A percentile compares a stretch with the other conserved stretches of the same genome.
Conservation (phyloP, 202 grass and related monocot genomes). For the Zoysia matrella region DNA sequence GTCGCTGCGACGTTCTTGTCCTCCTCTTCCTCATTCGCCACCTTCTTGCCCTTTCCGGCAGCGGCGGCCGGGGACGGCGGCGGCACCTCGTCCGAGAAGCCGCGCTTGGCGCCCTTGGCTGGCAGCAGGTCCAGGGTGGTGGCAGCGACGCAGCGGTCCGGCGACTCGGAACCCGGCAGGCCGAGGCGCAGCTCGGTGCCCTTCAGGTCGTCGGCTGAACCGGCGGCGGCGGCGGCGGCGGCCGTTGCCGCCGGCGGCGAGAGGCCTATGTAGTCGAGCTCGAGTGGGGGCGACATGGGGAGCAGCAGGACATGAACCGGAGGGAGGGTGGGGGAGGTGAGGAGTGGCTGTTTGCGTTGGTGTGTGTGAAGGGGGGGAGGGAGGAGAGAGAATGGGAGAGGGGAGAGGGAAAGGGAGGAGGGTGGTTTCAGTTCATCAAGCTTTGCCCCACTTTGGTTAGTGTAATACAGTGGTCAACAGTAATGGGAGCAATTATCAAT, state of each 20-base stretch:
- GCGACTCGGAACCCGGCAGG: constrained; percentile 70
- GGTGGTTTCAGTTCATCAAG: constrained; percentile 38
- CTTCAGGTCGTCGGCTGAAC: constrained; percentile 54
- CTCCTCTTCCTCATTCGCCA: constrained; percentile 45
- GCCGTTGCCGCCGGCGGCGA: constrained; percentile 42
- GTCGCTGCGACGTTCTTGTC: constrained; percentile 51
- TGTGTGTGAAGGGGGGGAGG: not conserved
- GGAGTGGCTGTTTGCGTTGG: constrained; percentile 34
- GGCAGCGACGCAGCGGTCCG: constrained; percentile 41
- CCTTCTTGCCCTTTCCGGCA: constrained; percentile 54
- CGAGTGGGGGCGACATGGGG: constrained; percentile 55
- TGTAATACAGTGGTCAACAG: not conserved
- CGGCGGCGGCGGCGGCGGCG: constrained; percentile 10
- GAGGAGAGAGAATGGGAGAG: too few relatives aligned
- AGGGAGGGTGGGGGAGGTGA: constrained; percentile 11
- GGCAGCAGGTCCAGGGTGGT: constrained; percentile 77
- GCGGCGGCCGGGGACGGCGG: constrained; percentile 34
- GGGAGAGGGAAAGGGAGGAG: not conserved
- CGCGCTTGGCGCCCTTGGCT: constrained; percentile 75
- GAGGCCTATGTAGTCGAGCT: constrained; percentile 80
- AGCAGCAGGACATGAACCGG: constrained; percentile 68
- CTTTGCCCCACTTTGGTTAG: constrained; percentile 21
- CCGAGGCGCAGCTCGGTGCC: constrained; percentile 87
- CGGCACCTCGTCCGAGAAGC: constrained; percentile 64
- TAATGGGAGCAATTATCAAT: not conserved